Evolutionary conservation across 2,329 filamentous ascomycete genomes (phyloP).

Genomic region (Hypoxylon sp.): DNA sequence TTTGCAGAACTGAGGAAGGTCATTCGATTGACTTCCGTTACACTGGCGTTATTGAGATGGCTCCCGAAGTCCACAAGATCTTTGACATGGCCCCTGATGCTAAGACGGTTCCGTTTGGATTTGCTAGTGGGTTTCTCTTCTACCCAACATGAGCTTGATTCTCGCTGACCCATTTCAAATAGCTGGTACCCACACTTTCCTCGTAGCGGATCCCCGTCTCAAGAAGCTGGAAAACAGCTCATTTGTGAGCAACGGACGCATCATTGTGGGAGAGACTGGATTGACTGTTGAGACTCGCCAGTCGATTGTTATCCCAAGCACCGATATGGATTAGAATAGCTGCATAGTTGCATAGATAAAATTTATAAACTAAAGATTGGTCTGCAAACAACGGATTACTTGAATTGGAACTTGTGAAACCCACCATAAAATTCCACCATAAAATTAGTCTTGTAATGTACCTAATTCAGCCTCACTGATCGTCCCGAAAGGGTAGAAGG

Average conservation of each 20-base stretch:
- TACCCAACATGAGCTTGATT: not conserved
- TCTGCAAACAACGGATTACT: not conserved
- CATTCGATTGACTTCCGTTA: slow-evolving; percentile 30
- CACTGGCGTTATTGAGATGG: slow-evolving; percentile 24
- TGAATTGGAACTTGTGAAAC: not conserved
- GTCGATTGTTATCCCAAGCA: slow-evolving; percentile 19
- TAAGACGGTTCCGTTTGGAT: slow-evolving; percentile 32
- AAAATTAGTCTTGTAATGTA: not conserved
- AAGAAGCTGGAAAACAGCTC: slow-evolving; percentile 31
- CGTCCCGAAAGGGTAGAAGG: not conserved
- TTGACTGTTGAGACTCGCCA: slow-evolving; percentile 25
- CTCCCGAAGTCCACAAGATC: slow-evolving; percentile 18
- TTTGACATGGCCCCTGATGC: slow-evolving; percentile 28
- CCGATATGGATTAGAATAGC: slow-evolving; percentile 1
- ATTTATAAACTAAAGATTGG: not conserved
- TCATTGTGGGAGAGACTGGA: slow-evolving; percentile 25
- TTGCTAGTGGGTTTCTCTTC: not conserved
- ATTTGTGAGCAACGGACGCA: slow-evolving; percentile 26
- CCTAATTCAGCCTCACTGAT: not conserved
- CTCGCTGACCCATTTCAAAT: slow-evolving; percentile 1
- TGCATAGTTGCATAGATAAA: not conserved
- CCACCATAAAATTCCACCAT: not conserved
- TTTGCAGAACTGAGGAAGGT: slow-evolving; percentile 29
- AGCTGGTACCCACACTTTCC: slow-evolving; percentile 25
- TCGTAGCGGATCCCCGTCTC: slow-evolving; percentile 26